phyloP scores from a whole-genome alignment of 2,329 filamentous ascomycete genomes.

The Trichoderma guizhouense region DNA sequence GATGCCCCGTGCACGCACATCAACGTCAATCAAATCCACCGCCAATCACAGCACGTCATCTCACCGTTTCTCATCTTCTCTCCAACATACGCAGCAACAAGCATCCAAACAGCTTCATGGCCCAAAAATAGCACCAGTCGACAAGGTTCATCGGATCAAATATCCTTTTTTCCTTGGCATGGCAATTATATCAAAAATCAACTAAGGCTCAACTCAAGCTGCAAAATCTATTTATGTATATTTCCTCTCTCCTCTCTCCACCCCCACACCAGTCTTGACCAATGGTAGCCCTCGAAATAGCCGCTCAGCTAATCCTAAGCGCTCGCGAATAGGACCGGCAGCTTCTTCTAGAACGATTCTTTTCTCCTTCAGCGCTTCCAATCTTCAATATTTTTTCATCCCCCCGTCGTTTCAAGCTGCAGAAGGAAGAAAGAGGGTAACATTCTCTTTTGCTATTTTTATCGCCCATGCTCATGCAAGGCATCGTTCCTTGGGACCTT shows the following conservation, averaged over 20 bases:
- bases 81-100: not conserved
- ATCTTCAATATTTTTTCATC: not conserved
- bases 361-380: not conserved
- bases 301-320: conserved; percentile 16
- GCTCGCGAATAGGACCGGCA: conserved; percentile 4
- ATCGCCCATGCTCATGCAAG: conserved; percentile 2
- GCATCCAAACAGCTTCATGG: not conserved
- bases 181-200: not conserved
- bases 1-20: not conserved
- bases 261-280: conserved; percentile 1
- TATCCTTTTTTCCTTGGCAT: not conserved
- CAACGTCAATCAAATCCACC: not conserved
- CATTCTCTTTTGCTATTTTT: not conserved
- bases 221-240: not conserved
- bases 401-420: not conserved
- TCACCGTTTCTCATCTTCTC: not conserved
- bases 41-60: not conserved
- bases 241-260: not conserved
- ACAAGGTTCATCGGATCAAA: not conserved
- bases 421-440: not conserved
- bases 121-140: conserved; percentile 1
- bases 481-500: not conserved
- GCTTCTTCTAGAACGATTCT: conserved; percentile 17
- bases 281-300: conserved; percentile 10
- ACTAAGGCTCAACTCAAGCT: not conserved